These are phyloP conservation scores for Fusarium tricinctum DNA, from an alignment of 2,329 filamentous ascomycete species.

Conservation along the genomic window DNA sequence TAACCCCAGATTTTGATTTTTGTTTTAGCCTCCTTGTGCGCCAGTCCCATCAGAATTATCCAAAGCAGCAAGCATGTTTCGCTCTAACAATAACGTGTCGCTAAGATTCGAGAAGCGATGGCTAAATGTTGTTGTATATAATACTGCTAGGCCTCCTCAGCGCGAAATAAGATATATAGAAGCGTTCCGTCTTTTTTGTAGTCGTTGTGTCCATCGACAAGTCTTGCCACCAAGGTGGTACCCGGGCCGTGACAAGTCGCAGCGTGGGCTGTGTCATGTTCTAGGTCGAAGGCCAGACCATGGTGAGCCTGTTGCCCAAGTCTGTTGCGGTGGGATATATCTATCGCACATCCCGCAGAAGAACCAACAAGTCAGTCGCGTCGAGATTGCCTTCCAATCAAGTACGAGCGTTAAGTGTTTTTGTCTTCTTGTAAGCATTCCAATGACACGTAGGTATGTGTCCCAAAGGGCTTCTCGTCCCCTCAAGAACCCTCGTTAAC, in stretches of 20 bases:
- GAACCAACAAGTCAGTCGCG: conserved; percentile 41
- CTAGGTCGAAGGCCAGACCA: conserved; percentile 1
- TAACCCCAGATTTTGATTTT: conserved; percentile 8
- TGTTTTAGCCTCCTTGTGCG: conserved; percentile 26
- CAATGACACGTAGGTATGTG: conserved; percentile 12
- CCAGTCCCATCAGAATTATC: conserved; percentile 12
- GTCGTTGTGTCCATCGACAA: conserved; percentile 36
- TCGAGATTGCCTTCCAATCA: conserved; percentile 45
- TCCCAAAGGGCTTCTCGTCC: conserved; percentile 12
- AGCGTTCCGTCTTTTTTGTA: conserved; percentile 12
- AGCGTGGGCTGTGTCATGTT: conserved; percentile 1
- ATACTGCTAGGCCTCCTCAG: conserved; percentile 27
- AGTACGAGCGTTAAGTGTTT: conserved; percentile 40
- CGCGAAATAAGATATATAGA: conserved; percentile 23
- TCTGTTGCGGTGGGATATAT: conserved; percentile 46
- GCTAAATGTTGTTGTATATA: conserved; percentile 36
- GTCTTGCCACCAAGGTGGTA: conserved; percentile 14
- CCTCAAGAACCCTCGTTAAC: conserved; percentile 15
- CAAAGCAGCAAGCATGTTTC: conserved; percentile 5
- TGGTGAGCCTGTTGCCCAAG: conserved; percentile 24
- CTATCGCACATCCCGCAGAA: conserved; percentile 45
- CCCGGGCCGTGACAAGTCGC: conserved; percentile 9
- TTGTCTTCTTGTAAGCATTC: conserved; percentile 30
- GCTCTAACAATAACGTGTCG: conserved; percentile 21
- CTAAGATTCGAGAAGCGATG: conserved; percentile 17